These are phyloP conservation scores for Aspergillus olivimuriae DNA, from an alignment of 495 filamentous ascomycete genomes.

Conservation along the genomic window DNA sequence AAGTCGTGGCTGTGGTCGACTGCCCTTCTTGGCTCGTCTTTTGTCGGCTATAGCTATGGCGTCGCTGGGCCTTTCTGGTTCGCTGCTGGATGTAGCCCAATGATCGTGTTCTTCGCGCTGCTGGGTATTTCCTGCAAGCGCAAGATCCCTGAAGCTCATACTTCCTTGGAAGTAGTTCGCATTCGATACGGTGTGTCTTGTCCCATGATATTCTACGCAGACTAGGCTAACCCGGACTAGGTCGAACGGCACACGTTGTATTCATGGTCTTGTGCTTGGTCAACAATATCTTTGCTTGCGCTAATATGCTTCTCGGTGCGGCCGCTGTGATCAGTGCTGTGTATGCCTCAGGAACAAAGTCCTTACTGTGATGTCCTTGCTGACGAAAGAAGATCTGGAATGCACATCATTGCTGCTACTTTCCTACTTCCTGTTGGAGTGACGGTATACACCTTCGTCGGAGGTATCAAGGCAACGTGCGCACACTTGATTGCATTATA, in stretches of 20 bases:
- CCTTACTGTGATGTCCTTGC: background rate
- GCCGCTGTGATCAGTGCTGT: conserved; percentile 31
- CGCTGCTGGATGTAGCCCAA: conserved; percentile 36
- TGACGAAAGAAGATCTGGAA: conserved; percentile 28
- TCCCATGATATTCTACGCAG: background rate
- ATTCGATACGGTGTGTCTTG: conserved; percentile 16
- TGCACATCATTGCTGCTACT: conserved; percentile 40
- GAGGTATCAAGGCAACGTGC: conserved; percentile 43
- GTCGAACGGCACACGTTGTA: conserved; percentile 30
- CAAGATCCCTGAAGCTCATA: conserved; percentile 41
- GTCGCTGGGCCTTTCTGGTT: conserved; percentile 38
- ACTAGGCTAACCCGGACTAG: background rate
- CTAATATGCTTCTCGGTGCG: conserved; percentile 40
- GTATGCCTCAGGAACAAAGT: too few relatives aligned
- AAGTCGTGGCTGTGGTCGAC: conserved; percentile 34
- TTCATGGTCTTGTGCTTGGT: conserved; percentile 37
- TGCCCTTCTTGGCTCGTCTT: conserved; percentile 24
- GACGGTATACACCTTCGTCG: conserved; percentile 38
- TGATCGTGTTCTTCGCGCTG: conserved; percentile 42
- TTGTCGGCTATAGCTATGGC: conserved; percentile 31
- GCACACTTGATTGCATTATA: conserved; percentile 6
- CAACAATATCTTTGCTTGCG: conserved; percentile 39
- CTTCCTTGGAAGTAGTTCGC: conserved; percentile 10
- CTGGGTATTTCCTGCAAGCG: conserved; percentile 41
- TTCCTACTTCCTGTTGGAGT: conserved; percentile 40